A percentile compares a stretch with the other conserved stretches of the same genome.
Conservation (phyloP, 306 rosid species). For the Fragaria ananassa region DNA sequence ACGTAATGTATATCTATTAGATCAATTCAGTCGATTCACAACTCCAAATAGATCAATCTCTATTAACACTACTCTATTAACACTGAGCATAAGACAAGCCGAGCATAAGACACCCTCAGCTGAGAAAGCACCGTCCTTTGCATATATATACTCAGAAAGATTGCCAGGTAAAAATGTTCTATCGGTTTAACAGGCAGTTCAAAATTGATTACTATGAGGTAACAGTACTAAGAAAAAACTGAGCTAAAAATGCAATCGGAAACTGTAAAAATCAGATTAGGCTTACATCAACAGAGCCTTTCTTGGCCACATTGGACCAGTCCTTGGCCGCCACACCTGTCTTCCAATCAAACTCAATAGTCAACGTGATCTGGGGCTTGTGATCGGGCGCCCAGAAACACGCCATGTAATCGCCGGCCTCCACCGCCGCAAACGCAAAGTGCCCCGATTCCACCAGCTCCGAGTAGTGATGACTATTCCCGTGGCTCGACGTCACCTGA, state of each 20-base stretch:
- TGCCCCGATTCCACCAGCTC: constrained; percentile 68
- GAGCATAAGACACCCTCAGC: neutral
- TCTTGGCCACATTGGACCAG: constrained; percentile 94
- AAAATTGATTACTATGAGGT: neutral
- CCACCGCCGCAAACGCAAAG: constrained; percentile 63
- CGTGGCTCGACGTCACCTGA: constrained; percentile 79
- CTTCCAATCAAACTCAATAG: constrained; percentile 86
- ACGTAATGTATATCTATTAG: neutral
- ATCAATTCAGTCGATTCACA: neutral
- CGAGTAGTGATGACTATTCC: constrained; percentile 67
- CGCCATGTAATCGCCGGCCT: constrained; percentile 84
- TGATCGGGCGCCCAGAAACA: constrained; percentile 79
- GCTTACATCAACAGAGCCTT: constrained; percentile 87
- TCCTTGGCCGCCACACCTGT: constrained; percentile 92
- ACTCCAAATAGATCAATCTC: neutral
- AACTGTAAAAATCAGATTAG: neutral
- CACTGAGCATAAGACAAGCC: too few species aligned
- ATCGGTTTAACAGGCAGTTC: neutral
- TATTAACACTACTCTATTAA: too few species aligned
- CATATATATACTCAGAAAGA: neutral
- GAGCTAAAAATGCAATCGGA: neutral
- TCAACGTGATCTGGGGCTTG: constrained; percentile 49
- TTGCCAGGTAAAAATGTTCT: neutral
- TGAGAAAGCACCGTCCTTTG: neutral
- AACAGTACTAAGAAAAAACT: neutral